These are phyloP conservation scores for Tricholoma flavovirens DNA, from an alignment of 768 basidiomycete genomes.

Conservation along the genomic window DNA sequence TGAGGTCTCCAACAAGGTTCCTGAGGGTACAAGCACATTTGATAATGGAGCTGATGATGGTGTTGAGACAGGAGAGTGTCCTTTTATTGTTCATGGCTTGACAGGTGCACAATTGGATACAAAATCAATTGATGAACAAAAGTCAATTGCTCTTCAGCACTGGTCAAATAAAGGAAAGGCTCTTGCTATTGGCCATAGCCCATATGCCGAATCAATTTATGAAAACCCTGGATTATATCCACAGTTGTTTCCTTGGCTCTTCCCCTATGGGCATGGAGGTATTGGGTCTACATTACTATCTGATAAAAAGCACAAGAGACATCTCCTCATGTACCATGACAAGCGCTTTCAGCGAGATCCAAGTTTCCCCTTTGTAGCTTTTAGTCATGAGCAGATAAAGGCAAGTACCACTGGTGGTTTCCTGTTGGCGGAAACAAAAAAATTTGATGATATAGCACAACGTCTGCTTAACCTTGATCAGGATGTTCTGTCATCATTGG, in stretches of 20 bases:
- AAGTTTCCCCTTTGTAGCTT: conserved; percentile 32
- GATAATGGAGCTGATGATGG: conserved; percentile 27
- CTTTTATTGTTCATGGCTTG: conserved; percentile 34
- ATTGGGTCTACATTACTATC: conserved; percentile 14
- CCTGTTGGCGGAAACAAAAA: conserved; percentile 18
- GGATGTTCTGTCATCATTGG: conserved; percentile 14
- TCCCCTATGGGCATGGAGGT: conserved; percentile 31
- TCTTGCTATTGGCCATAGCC: conserved; percentile 22
- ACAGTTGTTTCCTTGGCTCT: conserved; percentile 38
- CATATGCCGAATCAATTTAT: conserved; percentile 18
- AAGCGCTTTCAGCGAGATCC: conserved; percentile 32
- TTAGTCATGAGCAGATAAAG: conserved; percentile 36
- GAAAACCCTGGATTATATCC: conserved; percentile 32
- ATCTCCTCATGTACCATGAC: conserved; percentile 32
- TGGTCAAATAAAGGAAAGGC: conserved; percentile 17
- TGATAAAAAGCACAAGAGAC: conserved; percentile 16
- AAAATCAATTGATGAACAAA: conserved; percentile 13
- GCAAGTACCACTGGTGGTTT: conserved; percentile 20
- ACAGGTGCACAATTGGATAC: conserved; percentile 19
- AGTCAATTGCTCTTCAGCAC: conserved; percentile 22
- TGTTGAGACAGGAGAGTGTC: conserved; percentile 23
- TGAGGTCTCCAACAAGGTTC: conserved; percentile 14
- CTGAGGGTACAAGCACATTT: conserved; percentile 19
- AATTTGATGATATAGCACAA: conserved; percentile 21
- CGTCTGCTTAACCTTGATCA: conserved; percentile 19